Conservation (phyloP, 192 early-diverging fungal species). For the Geranomyces michiganensis region DNA sequence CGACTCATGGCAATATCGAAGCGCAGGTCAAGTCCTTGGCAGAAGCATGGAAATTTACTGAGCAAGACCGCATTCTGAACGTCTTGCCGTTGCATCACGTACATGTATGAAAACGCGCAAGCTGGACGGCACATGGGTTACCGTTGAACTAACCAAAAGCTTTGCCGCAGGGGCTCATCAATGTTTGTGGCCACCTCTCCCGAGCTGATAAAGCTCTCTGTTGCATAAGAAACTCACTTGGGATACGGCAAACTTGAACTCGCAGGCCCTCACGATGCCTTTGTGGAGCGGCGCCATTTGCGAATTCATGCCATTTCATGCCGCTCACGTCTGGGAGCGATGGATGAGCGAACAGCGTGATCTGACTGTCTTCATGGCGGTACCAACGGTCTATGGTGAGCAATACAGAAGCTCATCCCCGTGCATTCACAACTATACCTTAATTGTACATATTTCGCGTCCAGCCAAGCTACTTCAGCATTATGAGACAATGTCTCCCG, state of each 20-base stretch:
- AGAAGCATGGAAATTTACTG: constrained; percentile 71
- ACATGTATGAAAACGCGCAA: constrained; percentile 48
- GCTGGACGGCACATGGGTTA: neutral
- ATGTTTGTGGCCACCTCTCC: neutral
- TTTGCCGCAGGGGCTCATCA: constrained; percentile 10
- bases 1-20: constrained; percentile 65
- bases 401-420: constrained; percentile 4
- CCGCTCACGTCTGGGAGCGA: constrained; percentile 64
- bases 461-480: constrained; percentile 63
- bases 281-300: constrained; percentile 73
- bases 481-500: constrained; percentile 51
- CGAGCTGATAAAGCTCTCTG: neutral
- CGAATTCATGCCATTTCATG: constrained; percentile 78
- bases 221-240: too few relatives aligned
- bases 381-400: constrained; percentile 80
- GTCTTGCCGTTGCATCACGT: constrained; percentile 85
- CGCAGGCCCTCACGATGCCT: constrained; percentile 71
- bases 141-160: neutral
- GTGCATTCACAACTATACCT: too few relatives aligned
- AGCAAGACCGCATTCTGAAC: constrained; percentile 72
- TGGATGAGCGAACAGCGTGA: constrained; percentile 56
- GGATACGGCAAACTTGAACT: neutral
- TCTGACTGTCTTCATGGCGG: constrained; percentile 83
- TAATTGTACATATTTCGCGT: neutral
- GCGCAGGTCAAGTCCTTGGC: constrained; percentile 70